phyloP scores from a whole-genome alignment of 2,329 filamentous ascomycete genomes.

The Cladosporium cucumerinum region DNA sequence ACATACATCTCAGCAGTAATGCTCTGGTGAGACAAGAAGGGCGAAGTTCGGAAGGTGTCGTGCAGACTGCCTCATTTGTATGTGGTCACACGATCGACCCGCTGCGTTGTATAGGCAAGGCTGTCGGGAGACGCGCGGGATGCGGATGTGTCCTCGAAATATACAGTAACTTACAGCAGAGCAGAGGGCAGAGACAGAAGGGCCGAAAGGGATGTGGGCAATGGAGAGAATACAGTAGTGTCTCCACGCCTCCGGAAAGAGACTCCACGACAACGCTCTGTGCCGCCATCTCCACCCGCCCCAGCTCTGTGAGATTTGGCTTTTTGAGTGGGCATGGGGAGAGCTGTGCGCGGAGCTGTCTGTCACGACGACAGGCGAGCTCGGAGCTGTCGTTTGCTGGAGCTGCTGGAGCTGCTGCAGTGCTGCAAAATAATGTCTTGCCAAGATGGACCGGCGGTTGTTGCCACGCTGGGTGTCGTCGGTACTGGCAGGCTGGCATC shows the following conservation, averaged over 20 bases:
- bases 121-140: background rate
- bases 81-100: constrained; percentile 6
- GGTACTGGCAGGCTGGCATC: background rate
- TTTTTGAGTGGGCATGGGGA: background rate
- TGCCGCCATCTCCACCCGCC: background rate
- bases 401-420: background rate
- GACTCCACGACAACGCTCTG: background rate
- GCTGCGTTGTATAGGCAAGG: background rate
- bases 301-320: background rate
- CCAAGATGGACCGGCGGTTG: background rate
- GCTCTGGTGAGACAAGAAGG: background rate
- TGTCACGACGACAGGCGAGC: background rate
- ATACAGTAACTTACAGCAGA: background rate
- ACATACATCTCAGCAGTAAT: background rate
- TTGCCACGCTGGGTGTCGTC: background rate
- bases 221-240: background rate
- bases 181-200: background rate
- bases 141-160: background rate
- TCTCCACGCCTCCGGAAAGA: background rate
- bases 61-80: background rate
- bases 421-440: background rate
- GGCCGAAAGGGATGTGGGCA: constrained; percentile 6
- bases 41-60: background rate
- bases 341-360: background rate
- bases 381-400: constrained; percentile 6